A percentile compares a stretch with the other conserved stretches of the same genome.
Conservation (phyloP, 2,329 filamentous ascomycete genomes). For the Fusarium sp. region DNA sequence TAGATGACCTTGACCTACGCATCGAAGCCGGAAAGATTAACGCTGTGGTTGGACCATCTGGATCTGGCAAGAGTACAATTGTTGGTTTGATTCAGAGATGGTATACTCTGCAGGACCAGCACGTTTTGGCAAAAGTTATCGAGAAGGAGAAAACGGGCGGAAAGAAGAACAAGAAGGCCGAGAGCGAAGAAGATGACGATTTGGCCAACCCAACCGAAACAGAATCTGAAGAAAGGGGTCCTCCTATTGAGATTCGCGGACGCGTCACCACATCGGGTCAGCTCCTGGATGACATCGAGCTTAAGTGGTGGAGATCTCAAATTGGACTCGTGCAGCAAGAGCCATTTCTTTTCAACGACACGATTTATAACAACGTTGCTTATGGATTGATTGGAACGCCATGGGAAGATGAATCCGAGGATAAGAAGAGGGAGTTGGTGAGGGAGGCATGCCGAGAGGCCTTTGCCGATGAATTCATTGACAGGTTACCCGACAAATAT, state of each 20-base stretch:
- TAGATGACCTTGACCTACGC: conserved; percentile 67
- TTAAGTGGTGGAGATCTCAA: conserved; percentile 71
- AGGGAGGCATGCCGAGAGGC: conserved; percentile 73
- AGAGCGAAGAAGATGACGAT: conserved; percentile 46
- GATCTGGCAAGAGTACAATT: conserved; percentile 79
- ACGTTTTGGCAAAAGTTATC: conserved; percentile 62
- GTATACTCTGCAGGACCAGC: conserved; percentile 71
- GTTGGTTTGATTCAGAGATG: conserved; percentile 77
- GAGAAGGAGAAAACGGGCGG: conserved; percentile 60
- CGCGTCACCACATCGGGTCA: conserved; percentile 64
- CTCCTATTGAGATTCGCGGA: conserved; percentile 58
- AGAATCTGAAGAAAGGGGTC: conserved; percentile 53
- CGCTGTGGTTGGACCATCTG: conserved; percentile 78
- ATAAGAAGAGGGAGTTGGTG: conserved; percentile 69
- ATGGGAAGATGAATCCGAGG: conserved; percentile 64
- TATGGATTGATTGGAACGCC: conserved; percentile 66
- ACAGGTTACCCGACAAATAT: conserved; percentile 63
- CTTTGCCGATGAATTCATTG: conserved; percentile 76
- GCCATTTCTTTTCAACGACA: conserved; percentile 74
- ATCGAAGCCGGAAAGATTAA: conserved; percentile 75
- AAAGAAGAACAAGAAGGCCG: conserved; percentile 54
- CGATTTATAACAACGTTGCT: conserved; percentile 71
- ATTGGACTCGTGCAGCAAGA: conserved; percentile 77
- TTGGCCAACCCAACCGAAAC: conserved; percentile 45
- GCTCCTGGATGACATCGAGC: conserved; percentile 66